Evolutionary conservation across 1,284 basidiomycete genomes (phyloP).

Genomic region (Schizophyllum commune): DNA sequence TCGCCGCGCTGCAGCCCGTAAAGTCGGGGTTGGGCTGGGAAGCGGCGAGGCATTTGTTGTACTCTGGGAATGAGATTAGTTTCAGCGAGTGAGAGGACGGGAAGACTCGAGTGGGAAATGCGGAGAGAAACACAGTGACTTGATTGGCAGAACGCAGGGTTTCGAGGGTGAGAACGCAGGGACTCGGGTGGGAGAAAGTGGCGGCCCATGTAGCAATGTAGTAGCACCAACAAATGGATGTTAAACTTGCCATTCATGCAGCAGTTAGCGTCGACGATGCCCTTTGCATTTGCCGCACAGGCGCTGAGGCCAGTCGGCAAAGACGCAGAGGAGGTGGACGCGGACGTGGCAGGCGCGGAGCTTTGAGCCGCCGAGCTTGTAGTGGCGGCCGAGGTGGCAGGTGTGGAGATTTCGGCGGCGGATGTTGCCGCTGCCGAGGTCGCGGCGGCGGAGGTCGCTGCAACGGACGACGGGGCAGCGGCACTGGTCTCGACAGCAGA

Average conservation of each 20-base stretch:
- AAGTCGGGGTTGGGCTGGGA: background rate
- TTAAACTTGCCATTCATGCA: background rate
- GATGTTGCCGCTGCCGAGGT: too few relatives aligned
- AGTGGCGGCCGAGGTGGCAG: background rate
- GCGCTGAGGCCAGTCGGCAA: background rate
- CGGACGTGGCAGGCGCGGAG: slow-evolving; percentile 1
- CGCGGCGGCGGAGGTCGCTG: too few relatives aligned
- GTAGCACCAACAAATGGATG: background rate
- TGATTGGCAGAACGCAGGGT: too few relatives aligned
- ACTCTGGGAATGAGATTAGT: background rate
- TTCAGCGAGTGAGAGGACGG: too few relatives aligned
- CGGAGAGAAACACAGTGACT: too few relatives aligned
- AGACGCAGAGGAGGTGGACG: background rate
- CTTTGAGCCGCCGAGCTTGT: background rate
- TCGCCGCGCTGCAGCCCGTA: background rate
- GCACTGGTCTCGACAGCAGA: background rate
- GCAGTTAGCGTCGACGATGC: background rate
- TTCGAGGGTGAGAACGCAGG: too few relatives aligned
- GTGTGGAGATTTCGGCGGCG: too few relatives aligned
- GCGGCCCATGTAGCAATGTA: too few relatives aligned
- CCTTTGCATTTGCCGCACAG: background rate
- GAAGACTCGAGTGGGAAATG: too few relatives aligned
- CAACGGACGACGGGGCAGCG: too few relatives aligned
- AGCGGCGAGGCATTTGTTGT: background rate
- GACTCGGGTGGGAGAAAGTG: too few relatives aligned